Base-by-base conservation (phyloP, 2,329 filamentous ascomycete species). In the Tolypocladium tropicale region DNA sequence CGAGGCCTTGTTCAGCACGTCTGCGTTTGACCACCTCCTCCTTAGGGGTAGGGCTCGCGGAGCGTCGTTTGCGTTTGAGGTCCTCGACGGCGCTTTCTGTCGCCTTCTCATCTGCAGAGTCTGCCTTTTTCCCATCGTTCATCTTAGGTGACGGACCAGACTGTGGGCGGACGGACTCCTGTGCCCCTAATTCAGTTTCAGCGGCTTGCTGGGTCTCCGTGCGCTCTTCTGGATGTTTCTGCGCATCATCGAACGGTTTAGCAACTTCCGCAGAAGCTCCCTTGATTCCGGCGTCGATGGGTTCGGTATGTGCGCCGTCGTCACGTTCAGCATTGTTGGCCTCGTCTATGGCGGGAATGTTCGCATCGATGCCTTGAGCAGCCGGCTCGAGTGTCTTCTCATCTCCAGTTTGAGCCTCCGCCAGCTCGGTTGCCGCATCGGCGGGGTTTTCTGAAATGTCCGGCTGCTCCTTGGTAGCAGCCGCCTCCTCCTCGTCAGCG, bases 21-120 rank as follows among this genome's bases (percentile, higher is more conserved):
- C 87, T 87, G 53, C 72, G 74, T 49, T 77, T 74, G 52, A 78
- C 69, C 16, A 80, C 78, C 56, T 82, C 76, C 28, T 74, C 71
- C 11, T 75, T 78, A 10, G 80, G 80, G 23, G 79, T 74, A 37
- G 85, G 85, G 56, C 78, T 88, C 56, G 77, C 75, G 48, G 84
- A 89, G 62, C 84, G 78, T 62, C 84, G 81, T 68, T 88, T 89
- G 59, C 85, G 78, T 69, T 86, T 88, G 62, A 81, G 81, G 43
- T 74, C 74, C 61, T 85, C 83, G 59, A 49, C 50, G 14, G 53
- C 30, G 7, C 57, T 36, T 34, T 58, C 57, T 23, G 33, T 28
- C 10, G 65, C 58, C 12, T 60, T 57, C 41, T 52, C 56, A 52
- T 48, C 58, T 23, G 37, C 41, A 30, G n/a, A 43, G 50, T 33